Base-by-base conservation (phyloP, 1,139 yeast species). In the Maudiozyma humilis region DNA sequence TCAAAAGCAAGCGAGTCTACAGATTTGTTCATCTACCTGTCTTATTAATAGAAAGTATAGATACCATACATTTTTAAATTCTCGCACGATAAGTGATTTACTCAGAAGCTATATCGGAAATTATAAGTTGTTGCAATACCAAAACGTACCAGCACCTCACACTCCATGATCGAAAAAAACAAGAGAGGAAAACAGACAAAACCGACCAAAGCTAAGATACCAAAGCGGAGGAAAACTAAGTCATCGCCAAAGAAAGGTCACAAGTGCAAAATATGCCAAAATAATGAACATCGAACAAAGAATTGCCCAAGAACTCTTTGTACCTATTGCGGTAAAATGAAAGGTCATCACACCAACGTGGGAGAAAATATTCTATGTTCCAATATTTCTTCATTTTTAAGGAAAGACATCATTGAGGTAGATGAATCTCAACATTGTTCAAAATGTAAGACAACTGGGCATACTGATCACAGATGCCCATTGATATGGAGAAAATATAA, bases 401-500 rank as follows among this genome's bases (percentile, higher is more conserved):
- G 6, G n/a, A 18, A 13, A 7, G 27, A 23, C 6, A 31, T 20
- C 20, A 1, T 10, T 4, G 44, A 31, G 10, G 13, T 29, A 15
- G 29, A 32, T 36, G 40, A 31, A 10, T 31, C 32, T 32, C 20
- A 30, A 18, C 19, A n/a, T 25, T 42, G 44, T 12, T 17, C 25
- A 6, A 15, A 17, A 6, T 87, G 96, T 64, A 80, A 81, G 44
- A 74, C 86, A 0, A 73, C 74, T 46, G 72, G 69, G 45, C 96
- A 87, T 60, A 72, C 78, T 2, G 76, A 74, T 44, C 87, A 80
- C 40, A 72, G 79, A 48, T 87, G 96, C 64, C 95, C 95, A 1
- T 73, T 76, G 36, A 82, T 87, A 35, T 87, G 96, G 96, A 67
- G 95, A 61, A 76, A 82, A 27, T 87, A 87, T 56, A 65, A 81